A percentile compares a stretch with the other conserved stretches of the same genome.
phyloP scores from a whole-genome alignment of 2,329 filamentous ascomycete genomes.

The Diaporthe capsici region DNA sequence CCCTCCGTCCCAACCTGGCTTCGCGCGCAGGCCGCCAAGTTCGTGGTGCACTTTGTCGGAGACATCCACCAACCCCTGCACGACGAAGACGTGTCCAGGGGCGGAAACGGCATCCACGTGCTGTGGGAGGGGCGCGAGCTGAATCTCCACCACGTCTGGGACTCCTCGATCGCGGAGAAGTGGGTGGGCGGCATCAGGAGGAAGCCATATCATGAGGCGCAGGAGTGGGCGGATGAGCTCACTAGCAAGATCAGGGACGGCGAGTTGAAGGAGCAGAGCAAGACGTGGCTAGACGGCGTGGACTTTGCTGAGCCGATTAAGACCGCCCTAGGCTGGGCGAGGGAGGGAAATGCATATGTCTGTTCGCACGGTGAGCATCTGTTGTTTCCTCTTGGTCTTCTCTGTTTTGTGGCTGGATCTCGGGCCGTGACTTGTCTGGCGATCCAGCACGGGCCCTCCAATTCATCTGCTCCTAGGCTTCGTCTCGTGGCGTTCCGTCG shows the following conservation, averaged over 20 bases:
- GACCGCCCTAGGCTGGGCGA: constrained; percentile 75
- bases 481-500: constrained; percentile 10
- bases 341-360: constrained; percentile 73
- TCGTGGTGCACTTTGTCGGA: constrained; percentile 77
- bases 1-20: constrained; percentile 58
- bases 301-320: constrained; percentile 66
- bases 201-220: constrained; percentile 64
- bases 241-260: constrained; percentile 68
- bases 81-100: constrained; percentile 72
- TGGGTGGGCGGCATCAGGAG: constrained; percentile 69
- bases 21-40: constrained; percentile 74
- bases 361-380: constrained; percentile 69
- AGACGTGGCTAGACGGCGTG: constrained; percentile 70
- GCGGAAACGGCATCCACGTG: constrained; percentile 79
- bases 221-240: constrained; percentile 70
- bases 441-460: background rate
- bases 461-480: background rate
- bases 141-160: constrained; percentile 83
- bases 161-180: constrained; percentile 77
- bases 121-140: constrained; percentile 68
- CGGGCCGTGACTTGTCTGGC: background rate
- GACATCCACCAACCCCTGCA: constrained; percentile 80
- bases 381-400: constrained; percentile 16
- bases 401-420: background rate
- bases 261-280: constrained; percentile 64